phyloP scores from a whole-genome alignment of 768 basidiomycete genomes.

The Tylopilus intermedius region DNA sequence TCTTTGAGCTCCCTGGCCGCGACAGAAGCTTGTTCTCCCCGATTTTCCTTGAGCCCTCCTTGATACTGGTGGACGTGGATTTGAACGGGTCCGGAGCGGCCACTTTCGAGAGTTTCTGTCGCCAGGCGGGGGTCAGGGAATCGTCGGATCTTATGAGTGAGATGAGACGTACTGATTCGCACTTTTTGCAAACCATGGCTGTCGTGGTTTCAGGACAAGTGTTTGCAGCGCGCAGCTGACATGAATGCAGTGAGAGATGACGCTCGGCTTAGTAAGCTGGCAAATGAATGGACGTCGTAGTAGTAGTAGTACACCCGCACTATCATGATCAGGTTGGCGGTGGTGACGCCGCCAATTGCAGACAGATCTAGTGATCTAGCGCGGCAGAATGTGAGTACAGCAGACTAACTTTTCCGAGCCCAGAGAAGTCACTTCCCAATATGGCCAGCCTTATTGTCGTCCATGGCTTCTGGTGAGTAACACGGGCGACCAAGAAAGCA shows the following conservation, averaged over 20 bases:
- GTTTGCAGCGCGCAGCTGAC: not conserved
- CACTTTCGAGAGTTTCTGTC: constrained; percentile 83
- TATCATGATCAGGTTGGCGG: not conserved
- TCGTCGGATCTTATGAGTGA: constrained; percentile 7
- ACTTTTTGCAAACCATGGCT: constrained; percentile 83
- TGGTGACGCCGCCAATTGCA: not conserved
- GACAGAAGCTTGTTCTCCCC: constrained; percentile 81
- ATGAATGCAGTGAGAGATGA: constrained; percentile 3
- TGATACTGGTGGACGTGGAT: constrained; percentile 67
- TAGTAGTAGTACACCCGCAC: not conserved
- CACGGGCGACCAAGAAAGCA: constrained; percentile 5
- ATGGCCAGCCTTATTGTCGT: constrained; percentile 28
- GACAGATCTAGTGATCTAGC: not conserved
- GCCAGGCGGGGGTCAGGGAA: not conserved
- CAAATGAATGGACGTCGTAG: no score
- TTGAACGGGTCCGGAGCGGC: constrained; percentile 87
- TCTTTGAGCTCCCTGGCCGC: constrained; percentile 67
- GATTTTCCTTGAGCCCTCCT: constrained; percentile 73
- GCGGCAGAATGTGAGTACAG: not conserved
- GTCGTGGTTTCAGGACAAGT: constrained; percentile 5
- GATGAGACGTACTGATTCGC: constrained; percentile 54
- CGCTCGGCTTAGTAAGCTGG: constrained; percentile 18
- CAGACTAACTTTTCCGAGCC: constrained; percentile 3
- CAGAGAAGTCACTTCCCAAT: constrained; percentile 16
- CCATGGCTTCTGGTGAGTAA: constrained; percentile 21